Conservation (phyloP, 768 basidiomycete genomes). For the Auriscalpium microsporum region DNA sequence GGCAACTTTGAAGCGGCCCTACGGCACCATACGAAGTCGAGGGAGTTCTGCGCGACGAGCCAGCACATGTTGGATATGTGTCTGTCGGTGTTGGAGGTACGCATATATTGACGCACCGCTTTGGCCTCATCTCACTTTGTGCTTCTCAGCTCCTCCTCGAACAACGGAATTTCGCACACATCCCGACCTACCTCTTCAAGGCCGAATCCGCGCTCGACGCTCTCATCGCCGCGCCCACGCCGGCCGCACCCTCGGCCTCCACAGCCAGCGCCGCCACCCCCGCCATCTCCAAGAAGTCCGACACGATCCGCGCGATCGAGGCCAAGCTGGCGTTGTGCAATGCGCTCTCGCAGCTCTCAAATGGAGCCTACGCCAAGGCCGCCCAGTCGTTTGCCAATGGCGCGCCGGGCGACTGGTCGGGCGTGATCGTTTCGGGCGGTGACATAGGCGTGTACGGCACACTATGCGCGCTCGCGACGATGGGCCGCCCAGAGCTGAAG, state of each 20-base stretch:
- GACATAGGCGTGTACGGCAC: conserved; percentile 87
- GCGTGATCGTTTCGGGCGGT: conserved; percentile 70
- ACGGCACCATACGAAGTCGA: conserved; percentile 81
- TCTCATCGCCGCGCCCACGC: conserved; percentile 25
- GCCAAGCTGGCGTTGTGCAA: conserved; percentile 75
- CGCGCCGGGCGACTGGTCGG: conserved; percentile 71
- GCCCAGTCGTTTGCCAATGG: conserved; percentile 59
- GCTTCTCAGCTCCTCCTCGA: conserved; percentile 65
- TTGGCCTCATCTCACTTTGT: not conserved
- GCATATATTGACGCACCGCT: conserved; percentile 8
- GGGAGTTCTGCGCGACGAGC: conserved; percentile 87
- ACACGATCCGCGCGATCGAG: conserved; percentile 52
- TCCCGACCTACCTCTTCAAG: conserved; percentile 91
- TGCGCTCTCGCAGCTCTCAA: conserved; percentile 67
- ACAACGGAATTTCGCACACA: conserved; percentile 77
- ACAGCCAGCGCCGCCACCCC: conserved; percentile 15
- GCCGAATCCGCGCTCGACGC: conserved; percentile 88
- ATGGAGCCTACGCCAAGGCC: conserved; percentile 71
- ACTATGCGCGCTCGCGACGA: conserved; percentile 73
- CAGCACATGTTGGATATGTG: conserved; percentile 94
- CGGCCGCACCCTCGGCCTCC: conserved; percentile 13
- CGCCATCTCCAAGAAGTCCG: conserved; percentile 33
- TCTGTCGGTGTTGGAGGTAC: conserved; percentile 70
- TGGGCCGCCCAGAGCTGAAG: conserved; percentile 64
- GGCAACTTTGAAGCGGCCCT: conserved; percentile 69